A percentile compares a stretch with the other conserved stretches of the same genome.
phyloP scores from a whole-genome alignment of 495 filamentous ascomycete genomes.

The Penicillium cataractarum region DNA sequence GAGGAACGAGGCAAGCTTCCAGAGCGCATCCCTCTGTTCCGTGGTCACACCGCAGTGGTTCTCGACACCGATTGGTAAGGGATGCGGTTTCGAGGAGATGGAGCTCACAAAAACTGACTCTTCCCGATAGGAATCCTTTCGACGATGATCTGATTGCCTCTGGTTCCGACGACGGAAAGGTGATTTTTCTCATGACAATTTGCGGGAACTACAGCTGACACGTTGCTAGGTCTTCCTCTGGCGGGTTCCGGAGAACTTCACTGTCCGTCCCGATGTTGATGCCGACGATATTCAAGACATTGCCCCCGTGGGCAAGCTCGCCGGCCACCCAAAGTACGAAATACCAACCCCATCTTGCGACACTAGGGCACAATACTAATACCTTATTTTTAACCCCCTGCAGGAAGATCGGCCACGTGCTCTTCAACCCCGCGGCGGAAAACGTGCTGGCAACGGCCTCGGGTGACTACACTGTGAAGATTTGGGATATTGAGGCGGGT shows the following conservation, averaged over 20 bases:
- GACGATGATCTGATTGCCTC: constrained; percentile 92
- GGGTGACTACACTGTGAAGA: constrained; percentile 90
- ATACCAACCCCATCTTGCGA: neutral
- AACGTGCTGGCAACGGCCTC: constrained; percentile 95
- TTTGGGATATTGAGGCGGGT: constrained; percentile 92
- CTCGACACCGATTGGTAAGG: constrained; percentile 96
- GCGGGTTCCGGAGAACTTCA: constrained; percentile 89
- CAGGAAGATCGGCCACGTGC: constrained; percentile 94
- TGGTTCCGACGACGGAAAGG: constrained; percentile 94
- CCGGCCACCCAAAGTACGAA: constrained; percentile 61
- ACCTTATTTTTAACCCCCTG: constrained; percentile 6
- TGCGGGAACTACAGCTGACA: constrained; percentile 21
- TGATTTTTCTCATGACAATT: constrained; percentile 27
- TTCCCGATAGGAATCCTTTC: constrained; percentile 80
- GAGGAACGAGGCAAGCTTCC: constrained; percentile 86
- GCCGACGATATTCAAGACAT: constrained; percentile 74
- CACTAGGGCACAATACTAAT: constrained; percentile 17
- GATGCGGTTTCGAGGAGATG: constrained; percentile 13
- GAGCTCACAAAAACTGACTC: constrained; percentile 25
- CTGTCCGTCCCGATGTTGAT: constrained; percentile 78
- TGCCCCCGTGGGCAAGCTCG: constrained; percentile 75
- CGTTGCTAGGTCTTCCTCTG: constrained; percentile 76
- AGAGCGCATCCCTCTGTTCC: constrained; percentile 91
- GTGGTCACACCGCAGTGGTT: constrained; percentile 92
- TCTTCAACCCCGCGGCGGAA: constrained; percentile 96